Evolutionary conservation across 2,329 filamentous ascomycete species (phyloP), one percentile per base, ranked within the genome.

Genomic region (Alternaria postmessia): DNA sequence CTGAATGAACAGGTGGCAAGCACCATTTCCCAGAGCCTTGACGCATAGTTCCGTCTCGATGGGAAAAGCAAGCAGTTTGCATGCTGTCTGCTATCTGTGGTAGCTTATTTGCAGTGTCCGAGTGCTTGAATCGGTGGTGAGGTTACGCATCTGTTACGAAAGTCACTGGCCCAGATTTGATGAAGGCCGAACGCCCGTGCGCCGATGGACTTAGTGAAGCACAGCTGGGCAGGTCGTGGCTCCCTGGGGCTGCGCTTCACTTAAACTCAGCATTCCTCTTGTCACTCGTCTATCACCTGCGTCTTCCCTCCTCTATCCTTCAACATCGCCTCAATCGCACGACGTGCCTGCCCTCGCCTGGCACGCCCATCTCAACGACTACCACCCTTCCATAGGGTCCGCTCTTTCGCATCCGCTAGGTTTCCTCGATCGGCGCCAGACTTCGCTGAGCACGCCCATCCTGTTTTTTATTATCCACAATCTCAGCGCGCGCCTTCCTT

Each of bases 181-280:
- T 65, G 59, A 65, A 69, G 63, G 66, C 67, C 67, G 64, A 57
- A 63, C 58, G 63, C 57, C 64, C 68, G 67, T 65, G 64, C 66
- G 62, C 51, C 51, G 61, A 57, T 68, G 60, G 65, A 68, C 55
- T 61, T 65, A 61, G 61, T 66, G 62, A 61, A 62, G 63, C 57
- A 64, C 42, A 64, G 58, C 46, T 60, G 57, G 58, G 63, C 32
- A 64, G 57, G 43, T 59, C 51, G 56, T 57, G 58, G 64, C 65
- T 73, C 67, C 62, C 66, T 62, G 59, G 61, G 65, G 52, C 57
- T 64, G 59, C 59, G 59, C 62, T 68, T 73, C 69, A 68, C 73
- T 68, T 70, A 69, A 73, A 64, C 69, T 58, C 69, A 71, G 63
- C 73, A 70, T 70, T 74, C 72, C 69, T 70, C 66, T 64, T 69